These are phyloP conservation scores for Chlamydomonas urium DNA, from an alignment of 139 green algal genomes.

Conservation along the genomic window DNA sequence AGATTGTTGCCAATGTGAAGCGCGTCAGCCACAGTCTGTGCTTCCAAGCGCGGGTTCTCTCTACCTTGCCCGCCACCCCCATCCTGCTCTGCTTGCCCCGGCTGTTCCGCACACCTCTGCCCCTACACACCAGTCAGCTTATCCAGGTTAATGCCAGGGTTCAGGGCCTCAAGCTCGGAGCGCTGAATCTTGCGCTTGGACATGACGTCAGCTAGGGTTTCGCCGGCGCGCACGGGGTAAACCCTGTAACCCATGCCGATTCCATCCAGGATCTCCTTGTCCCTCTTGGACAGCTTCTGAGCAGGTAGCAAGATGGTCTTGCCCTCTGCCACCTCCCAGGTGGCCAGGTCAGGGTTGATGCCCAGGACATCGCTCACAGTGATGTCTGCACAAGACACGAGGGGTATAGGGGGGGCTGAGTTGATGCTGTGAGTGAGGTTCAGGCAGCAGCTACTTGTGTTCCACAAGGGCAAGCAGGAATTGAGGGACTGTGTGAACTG, in stretches of 20 bases:
- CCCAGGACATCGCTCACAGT: slow-evolving; percentile 53
- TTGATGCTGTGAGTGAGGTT: neutral
- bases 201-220: slow-evolving; percentile 72
- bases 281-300: slow-evolving; percentile 66
- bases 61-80: too few species aligned
- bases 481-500: neutral
- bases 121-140: slow-evolving; percentile 60
- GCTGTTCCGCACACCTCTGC: too few species aligned
- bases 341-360: slow-evolving; percentile 55
- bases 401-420: neutral
- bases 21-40: too few species aligned
- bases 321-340: slow-evolving; percentile 44
- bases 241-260: slow-evolving; percentile 63
- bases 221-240: slow-evolving; percentile 75
- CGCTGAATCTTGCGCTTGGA: slow-evolving; percentile 64
- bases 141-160: slow-evolving; percentile 67
- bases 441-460: neutral
- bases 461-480: neutral
- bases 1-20: too few species aligned
- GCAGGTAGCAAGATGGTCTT: slow-evolving; percentile 80
- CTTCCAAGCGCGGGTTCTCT: too few species aligned
- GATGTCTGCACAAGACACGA: slow-evolving; percentile 40
- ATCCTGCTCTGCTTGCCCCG: too few species aligned
- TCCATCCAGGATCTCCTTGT: slow-evolving; percentile 80
- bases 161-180: slow-evolving; percentile 67